A percentile compares a stretch with the other conserved stretches of the same genome.
Evolutionary conservation across 768 basidiomycete genomes (phyloP).

Genomic region (Suillus hirtellus): DNA sequence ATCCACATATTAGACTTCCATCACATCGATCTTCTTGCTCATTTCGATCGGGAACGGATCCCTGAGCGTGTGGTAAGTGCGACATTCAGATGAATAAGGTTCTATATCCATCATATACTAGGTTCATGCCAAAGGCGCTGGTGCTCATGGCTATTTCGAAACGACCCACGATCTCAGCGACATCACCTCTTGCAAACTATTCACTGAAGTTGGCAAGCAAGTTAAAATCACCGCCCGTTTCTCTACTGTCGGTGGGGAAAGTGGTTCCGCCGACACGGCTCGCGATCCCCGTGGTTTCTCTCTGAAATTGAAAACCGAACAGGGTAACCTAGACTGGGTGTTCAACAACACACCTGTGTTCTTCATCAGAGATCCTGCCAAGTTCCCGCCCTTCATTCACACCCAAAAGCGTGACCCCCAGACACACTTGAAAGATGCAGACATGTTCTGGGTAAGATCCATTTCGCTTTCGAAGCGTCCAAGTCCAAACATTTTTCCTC

Average conservation of each 20-base stretch:
- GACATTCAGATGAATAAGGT: neutral
- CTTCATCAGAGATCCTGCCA: constrained; percentile 83
- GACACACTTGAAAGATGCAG: constrained; percentile 86
- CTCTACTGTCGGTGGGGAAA: constrained; percentile 90
- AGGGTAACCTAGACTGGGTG: constrained; percentile 93
- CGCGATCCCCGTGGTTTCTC: constrained; percentile 95
- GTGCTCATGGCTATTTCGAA: constrained; percentile 92
- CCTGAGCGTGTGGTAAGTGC: constrained; percentile 84
- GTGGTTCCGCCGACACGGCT: constrained; percentile 87
- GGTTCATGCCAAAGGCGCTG: constrained; percentile 91
- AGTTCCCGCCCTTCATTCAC: constrained; percentile 95
- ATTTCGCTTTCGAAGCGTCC: constrained; percentile 25
- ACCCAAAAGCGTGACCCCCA: constrained; percentile 91
- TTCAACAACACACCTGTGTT: constrained; percentile 93
- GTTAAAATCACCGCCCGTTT: constrained; percentile 81
- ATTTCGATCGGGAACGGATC: constrained; percentile 94
- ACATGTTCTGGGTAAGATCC: constrained; percentile 74
- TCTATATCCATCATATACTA: constrained; percentile 38
- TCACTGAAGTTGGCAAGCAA: constrained; percentile 66
- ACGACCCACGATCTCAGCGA: constrained; percentile 85
- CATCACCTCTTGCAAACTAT: constrained; percentile 68
- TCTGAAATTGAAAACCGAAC: constrained; percentile 82
- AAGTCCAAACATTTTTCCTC: constrained; percentile 29
- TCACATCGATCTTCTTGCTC: constrained; percentile 85
- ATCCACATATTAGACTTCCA: constrained; percentile 66